Evolutionary conservation across 257 asterid genomes (phyloP), one percentile per base, ranked within the genome.

Genomic region (Pogostemon cablin): DNA sequence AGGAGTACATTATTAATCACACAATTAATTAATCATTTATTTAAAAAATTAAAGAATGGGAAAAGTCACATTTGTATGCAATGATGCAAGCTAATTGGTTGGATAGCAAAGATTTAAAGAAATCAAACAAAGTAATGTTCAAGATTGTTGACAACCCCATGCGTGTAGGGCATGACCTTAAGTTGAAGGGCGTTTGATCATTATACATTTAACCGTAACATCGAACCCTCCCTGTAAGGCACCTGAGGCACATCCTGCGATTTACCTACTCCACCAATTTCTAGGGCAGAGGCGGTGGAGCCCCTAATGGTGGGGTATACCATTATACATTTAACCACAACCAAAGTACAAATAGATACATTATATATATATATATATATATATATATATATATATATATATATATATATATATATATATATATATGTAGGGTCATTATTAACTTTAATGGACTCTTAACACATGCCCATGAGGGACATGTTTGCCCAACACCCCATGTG

Each of bases 401-500:
- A 15, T 15, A 15, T 15, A 15, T 15, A 15, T 15, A 15, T 15
- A 15, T 15, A 15, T 15, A 15, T 15, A 15, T 15, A 15, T 15
- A 15, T 15, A 15, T 15, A 15, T 63, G 68, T 68, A 54, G 81
- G 81, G 81, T 80, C 79, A 7, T 63, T 43, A 49, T 63, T 41
- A 20, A 57, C 66, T 78, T 72, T 66, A 73, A 62, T 76, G 65
- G 68, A 79, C 62, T 62, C 15, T 25, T 25, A 56, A 71, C 75
- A 66, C 78, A 81, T 74, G 58, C 72, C 75, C 65, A 52, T n/a
- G 70, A 63, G 80, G 80, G 75, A 83, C 89, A 73, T 78, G 72
- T 74, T 77, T 69, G 35, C 41, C 73, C 81, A 84, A 64, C 89
- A 84, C 52, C 62, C 83, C 86, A 81, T 80, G 89, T 79, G 79